phyloP scores from a whole-genome alignment of 345 rosid species.

The Heritiera littoralis region DNA sequence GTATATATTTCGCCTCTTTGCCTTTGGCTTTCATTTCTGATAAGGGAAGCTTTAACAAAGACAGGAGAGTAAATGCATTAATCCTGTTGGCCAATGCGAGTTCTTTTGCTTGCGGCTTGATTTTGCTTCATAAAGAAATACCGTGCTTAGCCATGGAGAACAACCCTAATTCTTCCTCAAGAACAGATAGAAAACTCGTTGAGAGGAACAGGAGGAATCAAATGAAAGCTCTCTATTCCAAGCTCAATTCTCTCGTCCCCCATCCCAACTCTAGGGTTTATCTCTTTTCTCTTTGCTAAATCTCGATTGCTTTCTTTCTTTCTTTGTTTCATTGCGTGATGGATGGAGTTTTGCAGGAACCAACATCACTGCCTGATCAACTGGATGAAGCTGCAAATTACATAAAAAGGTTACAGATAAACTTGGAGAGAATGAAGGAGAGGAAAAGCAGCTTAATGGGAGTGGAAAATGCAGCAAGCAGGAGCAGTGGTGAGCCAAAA shows the following conservation, averaged over 20 bases:
- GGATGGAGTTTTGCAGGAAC: slow-evolving; percentile 35
- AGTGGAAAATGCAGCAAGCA: not conserved
- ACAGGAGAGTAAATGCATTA: too few species aligned
- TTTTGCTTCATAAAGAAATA: not conserved
- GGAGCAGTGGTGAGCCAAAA: slow-evolving; percentile 1
- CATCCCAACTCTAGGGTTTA: slow-evolving; percentile 38
- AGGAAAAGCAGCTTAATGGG: slow-evolving; percentile 42
- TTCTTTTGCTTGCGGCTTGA: not conserved
- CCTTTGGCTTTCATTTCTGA: slow-evolving; percentile 18
- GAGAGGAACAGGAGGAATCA: slow-evolving; percentile 69
- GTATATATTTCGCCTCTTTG: slow-evolving; percentile 12
- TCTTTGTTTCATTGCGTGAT: not conserved
- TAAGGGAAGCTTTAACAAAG: not conserved
- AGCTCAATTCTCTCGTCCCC: slow-evolving; percentile 55
- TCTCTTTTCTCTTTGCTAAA: not conserved
- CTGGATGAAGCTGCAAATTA: slow-evolving; percentile 54
- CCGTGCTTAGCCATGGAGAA: slow-evolving; percentile 34
- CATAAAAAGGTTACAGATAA: slow-evolving; percentile 55
- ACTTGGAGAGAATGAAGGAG: slow-evolving; percentile 56
- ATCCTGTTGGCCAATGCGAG: not conserved
- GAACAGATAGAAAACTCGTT: slow-evolving; percentile 49
- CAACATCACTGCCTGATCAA: slow-evolving; percentile 53
- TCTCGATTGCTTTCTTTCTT: not conserved
- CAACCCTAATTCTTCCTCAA: slow-evolving; percentile 41
- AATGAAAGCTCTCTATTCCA: slow-evolving; percentile 56